Evolutionary conservation across 2,329 filamentous ascomycete genomes (phyloP), one percentile per base, ranked within the genome.

Genomic region (Diaporthe batatas): DNA sequence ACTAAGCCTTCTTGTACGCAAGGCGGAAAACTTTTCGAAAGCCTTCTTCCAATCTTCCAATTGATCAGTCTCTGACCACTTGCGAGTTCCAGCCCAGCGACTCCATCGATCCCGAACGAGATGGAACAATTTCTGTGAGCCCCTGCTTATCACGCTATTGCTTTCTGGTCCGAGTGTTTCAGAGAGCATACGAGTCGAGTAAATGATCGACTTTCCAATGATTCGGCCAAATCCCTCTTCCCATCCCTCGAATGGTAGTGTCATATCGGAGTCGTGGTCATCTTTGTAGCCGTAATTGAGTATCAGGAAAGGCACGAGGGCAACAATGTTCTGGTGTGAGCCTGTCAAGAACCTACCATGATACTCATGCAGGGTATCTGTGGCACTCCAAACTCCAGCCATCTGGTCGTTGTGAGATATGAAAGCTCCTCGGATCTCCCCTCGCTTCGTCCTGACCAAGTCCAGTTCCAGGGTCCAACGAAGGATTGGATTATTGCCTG

Each of bases 381-480:
- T 25, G 11, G 32, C 34, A 6, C 39, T 47, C 36, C 65, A 21
- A 23, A 39, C 3, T 0, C 14, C 7, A 21, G 2, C 23, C 6
- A 2, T 36, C 1, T 1, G 16, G 11, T 10, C 2, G 4, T 6
- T 11, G 6, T 21, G 58, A 47, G 39, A 18, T 21, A 57, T 12
- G 23, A 57, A 55, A 0, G 23, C 36, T 7, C 18, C 36, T 32
- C 51, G 36, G 10, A 68, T 57, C 16, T 68, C 65, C 10, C 18
- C 36, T 10, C 65, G 51, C 11, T 34, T 69, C 11, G 12, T 44
- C 32, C 47, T 57, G 53, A 69, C 8, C 21, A 69, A 6, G 12
- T 69, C 39, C 11, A 69, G 67, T 29, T 69, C 53, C 53, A 4
- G 5, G 0, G 39, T 69, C 67, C 67, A 69, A 7, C 67, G 51